Percentiles rank a stretch among this genome's conserved stretches.
phyloP scores from a whole-genome alignment of 768 basidiomycete species.

The Coprinopsis sp. region DNA sequence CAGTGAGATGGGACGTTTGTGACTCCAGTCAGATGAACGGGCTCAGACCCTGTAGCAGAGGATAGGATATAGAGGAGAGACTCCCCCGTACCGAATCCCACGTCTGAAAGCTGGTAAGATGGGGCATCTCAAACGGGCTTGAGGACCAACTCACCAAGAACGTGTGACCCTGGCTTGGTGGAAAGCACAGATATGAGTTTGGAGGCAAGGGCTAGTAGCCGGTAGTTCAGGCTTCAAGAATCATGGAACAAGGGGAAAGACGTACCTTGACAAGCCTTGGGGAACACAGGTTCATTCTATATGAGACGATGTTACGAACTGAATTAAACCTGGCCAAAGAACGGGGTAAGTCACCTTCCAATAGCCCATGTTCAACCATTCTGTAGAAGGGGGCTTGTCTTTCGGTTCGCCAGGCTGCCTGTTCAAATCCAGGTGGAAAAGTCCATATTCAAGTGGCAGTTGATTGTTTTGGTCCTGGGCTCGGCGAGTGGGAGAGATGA shows the following conservation, averaged over 20 bases:
- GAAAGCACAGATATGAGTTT: conserved; percentile 42
- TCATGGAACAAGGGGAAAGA: background rate
- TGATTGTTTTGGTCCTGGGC: too few relatives aligned
- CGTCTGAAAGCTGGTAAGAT: conserved; percentile 36
- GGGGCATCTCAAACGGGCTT: background rate
- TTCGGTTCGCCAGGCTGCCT: conserved; percentile 30
- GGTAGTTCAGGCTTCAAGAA: background rate
- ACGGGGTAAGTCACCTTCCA: conserved; percentile 46
- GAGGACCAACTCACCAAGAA: conserved; percentile 42
- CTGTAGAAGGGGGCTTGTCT: conserved; percentile 37
- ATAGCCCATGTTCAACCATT: conserved; percentile 71
- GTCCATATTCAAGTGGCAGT: too few relatives aligned
- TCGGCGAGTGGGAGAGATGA: too few relatives aligned
- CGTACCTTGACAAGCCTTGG: conserved; percentile 57
- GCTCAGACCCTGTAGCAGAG: conserved; percentile 40
- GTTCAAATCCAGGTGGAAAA: conserved; percentile 56
- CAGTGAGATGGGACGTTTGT: conserved; percentile 51
- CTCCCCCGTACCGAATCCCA: conserved; percentile 67
- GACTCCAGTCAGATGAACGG: conserved; percentile 48
- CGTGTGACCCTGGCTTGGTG: conserved; percentile 36
- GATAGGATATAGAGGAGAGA: conserved; percentile 53
- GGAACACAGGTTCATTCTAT: conserved; percentile 47
- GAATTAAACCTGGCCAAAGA: background rate
- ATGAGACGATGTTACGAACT: background rate
- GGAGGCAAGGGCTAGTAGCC: conserved; percentile 39